A percentile compares a stretch with the other conserved stretches of the same genome.
Conservation (phyloP, 352 stramenopile genomes). For the Phytophthora rubi region DNA sequence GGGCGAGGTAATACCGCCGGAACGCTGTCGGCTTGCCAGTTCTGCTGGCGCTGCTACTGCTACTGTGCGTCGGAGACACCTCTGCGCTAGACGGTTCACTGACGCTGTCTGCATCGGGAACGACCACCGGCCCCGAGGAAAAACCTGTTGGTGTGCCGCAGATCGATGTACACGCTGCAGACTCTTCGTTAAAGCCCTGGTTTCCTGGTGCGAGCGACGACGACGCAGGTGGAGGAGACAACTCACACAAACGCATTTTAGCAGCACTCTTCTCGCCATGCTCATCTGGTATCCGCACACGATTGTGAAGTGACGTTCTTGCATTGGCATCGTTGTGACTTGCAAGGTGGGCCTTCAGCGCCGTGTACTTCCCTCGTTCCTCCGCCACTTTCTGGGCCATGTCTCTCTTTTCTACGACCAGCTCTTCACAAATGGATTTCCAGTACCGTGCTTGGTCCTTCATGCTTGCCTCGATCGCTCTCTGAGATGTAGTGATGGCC, state of each 20-base stretch:
- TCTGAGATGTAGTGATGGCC: slow-evolving; percentile 32
- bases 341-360: slow-evolving; percentile 48
- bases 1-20: slow-evolving; percentile 48
- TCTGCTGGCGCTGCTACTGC: slow-evolving; percentile 23
- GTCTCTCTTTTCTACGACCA: slow-evolving; percentile 48
- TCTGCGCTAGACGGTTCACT: slow-evolving; percentile 15
- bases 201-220: slow-evolving; percentile 6
- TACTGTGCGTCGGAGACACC: slow-evolving; percentile 28
- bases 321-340: slow-evolving; percentile 24
- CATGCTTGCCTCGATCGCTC: slow-evolving; percentile 39
- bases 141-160: slow-evolving; percentile 15
- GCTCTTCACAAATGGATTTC: slow-evolving; percentile 54
- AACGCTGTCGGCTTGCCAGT: slow-evolving; percentile 33
- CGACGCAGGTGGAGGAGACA: not conserved
- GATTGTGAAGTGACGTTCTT: not conserved
- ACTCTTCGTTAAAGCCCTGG: slow-evolving; percentile 11
- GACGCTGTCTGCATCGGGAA: slow-evolving; percentile 12
- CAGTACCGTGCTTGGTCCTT: slow-evolving; percentile 49
- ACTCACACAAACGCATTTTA: slow-evolving; percentile 8
- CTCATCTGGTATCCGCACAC: slow-evolving; percentile 1
- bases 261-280: not conserved
- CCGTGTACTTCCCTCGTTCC: slow-evolving; percentile 51
- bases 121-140: slow-evolving; percentile 8
- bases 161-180: slow-evolving; percentile 3
- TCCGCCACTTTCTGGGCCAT: slow-evolving; percentile 54